phyloP scores from a whole-genome alignment of 345 rosid genomes.

The Eucalyptus curtisii region DNA sequence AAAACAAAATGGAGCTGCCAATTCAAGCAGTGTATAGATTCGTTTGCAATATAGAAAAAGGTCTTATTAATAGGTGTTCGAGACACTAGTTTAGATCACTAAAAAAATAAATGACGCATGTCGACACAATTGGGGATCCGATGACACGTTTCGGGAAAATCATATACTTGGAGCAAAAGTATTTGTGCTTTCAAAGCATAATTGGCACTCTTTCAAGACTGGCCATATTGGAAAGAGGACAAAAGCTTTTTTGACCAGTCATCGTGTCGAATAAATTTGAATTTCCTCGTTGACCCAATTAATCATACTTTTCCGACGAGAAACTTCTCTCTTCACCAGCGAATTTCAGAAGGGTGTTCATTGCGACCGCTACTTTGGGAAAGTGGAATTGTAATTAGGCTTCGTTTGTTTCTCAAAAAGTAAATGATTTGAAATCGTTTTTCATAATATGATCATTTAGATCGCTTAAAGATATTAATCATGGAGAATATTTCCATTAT shows the following conservation, averaged over 20 bases:
- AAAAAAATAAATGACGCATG: too few relatives aligned
- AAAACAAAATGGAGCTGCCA: not conserved
- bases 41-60: not conserved
- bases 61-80: not conserved
- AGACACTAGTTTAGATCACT: not conserved
- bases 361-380: not conserved
- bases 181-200: not conserved
- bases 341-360: not conserved
- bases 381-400: not conserved
- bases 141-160: not conserved
- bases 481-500: too few relatives aligned
- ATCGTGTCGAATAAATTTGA: too few relatives aligned
- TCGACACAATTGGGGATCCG: not conserved
- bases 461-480: too few relatives aligned
- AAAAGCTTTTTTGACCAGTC: not conserved
- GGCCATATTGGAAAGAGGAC: not conserved
- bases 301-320: not conserved
- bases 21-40: not conserved
- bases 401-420: too few relatives aligned
- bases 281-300: not conserved
- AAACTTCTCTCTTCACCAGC: not conserved
- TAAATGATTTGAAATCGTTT: too few relatives aligned
- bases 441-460: too few relatives aligned
- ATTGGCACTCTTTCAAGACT: not conserved
- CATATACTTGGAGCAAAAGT: not conserved